Evolutionary conservation across 2,329 filamentous ascomycete species (phyloP), one percentile per base, ranked within the genome.

Genomic region (Metarhizium anisopliae): DNA sequence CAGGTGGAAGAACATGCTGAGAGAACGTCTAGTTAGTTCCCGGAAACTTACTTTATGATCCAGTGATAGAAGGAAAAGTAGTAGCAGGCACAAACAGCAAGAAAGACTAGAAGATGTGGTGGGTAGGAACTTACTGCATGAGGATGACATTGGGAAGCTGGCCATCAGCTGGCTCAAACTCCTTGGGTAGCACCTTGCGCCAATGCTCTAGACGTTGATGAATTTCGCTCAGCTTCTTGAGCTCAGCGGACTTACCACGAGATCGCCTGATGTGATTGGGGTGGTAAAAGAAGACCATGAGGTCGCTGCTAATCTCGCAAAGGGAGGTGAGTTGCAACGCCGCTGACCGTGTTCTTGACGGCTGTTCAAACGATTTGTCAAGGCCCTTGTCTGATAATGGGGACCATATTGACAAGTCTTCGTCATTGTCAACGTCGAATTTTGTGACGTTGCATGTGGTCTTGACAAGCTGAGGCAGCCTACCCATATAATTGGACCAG

Each of bases 401-500:
- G 14, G 84, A 86, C 94, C 94, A 99, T 20, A 80, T 77, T 63
- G 90, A 86, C 2, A 88, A 81, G 63, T 99, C 94, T 68, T 97
- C 94, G 53, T 84, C 81, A 0, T 91, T 91, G 62, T 96, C 94
- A 11, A 96, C 90, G 58, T 96, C 92, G 61, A 90, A 89, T 68
- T 93, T 95, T 30, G 90, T 87, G 1, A 91, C 89, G 38, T 87
- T 95, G 63, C 90, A 88, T 7, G 89, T 88, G 35, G 84, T 84
- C 47, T 83, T 85, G 0, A 90, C 86, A 11, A 97, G 76, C 69
- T 96, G 93, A 11, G 94, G 93, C 59, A 96, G 78, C 47, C 94
- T 86, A 51, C 94, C 93, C 30, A 97, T 81, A 64, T 97, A 97
- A 68, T 96, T 97, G 52, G 92, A 96, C 92, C 93, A 97, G 70